phyloP scores from a whole-genome alignment of 1,284 basidiomycete species.

The Ustilago nuda region DNA sequence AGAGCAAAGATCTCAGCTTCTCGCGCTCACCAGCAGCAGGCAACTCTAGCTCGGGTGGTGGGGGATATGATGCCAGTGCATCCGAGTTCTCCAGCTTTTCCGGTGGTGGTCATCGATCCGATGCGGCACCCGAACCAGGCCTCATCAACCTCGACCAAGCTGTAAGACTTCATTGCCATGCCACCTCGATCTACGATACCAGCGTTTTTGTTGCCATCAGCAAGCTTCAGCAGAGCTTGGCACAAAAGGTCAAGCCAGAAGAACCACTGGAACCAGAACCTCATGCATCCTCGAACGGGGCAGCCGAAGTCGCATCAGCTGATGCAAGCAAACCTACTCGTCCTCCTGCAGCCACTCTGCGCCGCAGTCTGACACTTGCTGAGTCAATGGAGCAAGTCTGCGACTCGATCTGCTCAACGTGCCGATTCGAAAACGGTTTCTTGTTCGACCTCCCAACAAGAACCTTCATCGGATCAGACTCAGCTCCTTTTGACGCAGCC shows the following conservation, averaged over 20 bases:
- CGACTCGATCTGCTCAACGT: constrained; percentile 73
- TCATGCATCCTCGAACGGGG: constrained; percentile 3
- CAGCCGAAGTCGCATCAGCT: constrained; percentile 7
- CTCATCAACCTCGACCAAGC: constrained; percentile 59
- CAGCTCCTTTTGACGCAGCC: constrained; percentile 87
- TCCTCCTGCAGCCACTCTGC: constrained; percentile 23
- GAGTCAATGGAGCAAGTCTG: constrained; percentile 57
- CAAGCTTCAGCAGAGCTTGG: constrained; percentile 72
- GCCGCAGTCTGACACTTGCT: constrained; percentile 34
- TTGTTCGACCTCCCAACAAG: constrained; percentile 88
- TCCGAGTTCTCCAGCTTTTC: constrained; percentile 57
- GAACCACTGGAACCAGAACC: constrained; percentile 76
- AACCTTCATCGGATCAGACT: constrained; percentile 90
- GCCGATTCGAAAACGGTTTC: constrained; percentile 90
- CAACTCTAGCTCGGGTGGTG: constrained; percentile 40
- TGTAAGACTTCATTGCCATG: constrained; percentile 75
- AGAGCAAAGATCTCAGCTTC: constrained; percentile 41
- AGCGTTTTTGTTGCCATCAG: constrained; percentile 89
- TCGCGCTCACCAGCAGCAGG: constrained; percentile 44
- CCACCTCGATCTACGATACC: constrained; percentile 90
- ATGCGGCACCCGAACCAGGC: constrained; percentile 41
- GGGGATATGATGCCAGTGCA: constrained; percentile 48
- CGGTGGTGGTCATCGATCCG: constrained; percentile 35
- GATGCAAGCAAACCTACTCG: constrained; percentile 22
- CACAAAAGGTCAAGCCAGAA: constrained; percentile 78